phyloP scores from a whole-genome alignment of 2,329 filamentous ascomycete species.

The Keithomyces neogunnii region DNA sequence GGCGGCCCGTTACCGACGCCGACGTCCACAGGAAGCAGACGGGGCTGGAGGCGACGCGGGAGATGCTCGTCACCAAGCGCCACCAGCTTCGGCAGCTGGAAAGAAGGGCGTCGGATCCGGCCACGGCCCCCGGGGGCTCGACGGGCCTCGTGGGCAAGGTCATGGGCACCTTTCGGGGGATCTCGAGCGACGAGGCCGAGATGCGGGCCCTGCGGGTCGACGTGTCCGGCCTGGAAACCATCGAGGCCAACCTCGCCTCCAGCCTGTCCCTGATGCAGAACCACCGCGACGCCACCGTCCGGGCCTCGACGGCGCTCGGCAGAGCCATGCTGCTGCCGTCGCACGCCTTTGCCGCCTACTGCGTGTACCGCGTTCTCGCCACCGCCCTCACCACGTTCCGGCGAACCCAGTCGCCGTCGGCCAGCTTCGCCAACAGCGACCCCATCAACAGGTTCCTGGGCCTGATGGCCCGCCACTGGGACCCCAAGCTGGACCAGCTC shows the following conservation, averaged over 20 bases:
- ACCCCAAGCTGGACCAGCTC: conserved; percentile 70
- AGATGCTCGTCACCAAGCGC: conserved; percentile 70
- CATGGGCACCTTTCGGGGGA: conserved; percentile 61
- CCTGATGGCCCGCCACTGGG: conserved; percentile 73
- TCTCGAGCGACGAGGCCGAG: conserved; percentile 50
- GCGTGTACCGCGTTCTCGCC: conserved; percentile 71
- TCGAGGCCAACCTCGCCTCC: conserved; percentile 63
- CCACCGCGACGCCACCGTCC: conserved; percentile 54
- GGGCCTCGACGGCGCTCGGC: conserved; percentile 59
- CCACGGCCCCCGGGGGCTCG: conserved; percentile 27
- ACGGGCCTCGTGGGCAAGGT: conserved; percentile 64
- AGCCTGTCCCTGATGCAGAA: conserved; percentile 56
- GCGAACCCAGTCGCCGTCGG: conserved; percentile 33
- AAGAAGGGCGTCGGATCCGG: conserved; percentile 38
- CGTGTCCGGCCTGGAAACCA: conserved; percentile 70
- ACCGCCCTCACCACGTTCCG: conserved; percentile 61
- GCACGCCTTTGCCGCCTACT: conserved; percentile 71
- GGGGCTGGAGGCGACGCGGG: conserved; percentile 68
- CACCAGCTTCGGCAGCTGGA: conserved; percentile 64
- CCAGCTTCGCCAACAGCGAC: conserved; percentile 60
- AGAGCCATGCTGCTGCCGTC: conserved; percentile 53
- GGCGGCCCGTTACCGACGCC: conserved; percentile 58
- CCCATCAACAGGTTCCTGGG: conserved; percentile 79
- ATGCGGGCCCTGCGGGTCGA: conserved; percentile 60
- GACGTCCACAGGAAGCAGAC: conserved; percentile 71